phyloP scores from a whole-genome alignment of 2,329 filamentous ascomycete genomes.

The Aspergillus sp. region DNA sequence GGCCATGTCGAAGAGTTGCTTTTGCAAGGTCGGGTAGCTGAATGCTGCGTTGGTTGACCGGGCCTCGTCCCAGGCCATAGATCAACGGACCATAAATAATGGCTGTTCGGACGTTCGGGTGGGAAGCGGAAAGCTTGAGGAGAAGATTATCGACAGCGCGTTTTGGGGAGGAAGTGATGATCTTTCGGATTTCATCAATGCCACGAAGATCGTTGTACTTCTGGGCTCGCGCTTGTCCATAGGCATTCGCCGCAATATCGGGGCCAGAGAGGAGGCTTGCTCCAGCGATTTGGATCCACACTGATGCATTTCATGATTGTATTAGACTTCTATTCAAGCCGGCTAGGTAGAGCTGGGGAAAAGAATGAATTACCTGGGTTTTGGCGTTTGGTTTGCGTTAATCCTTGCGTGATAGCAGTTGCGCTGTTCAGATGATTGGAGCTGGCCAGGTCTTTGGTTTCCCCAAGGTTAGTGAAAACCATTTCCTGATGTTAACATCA shows the following conservation, averaged over 20 bases:
- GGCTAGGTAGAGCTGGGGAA: too few relatives aligned
- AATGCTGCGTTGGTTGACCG: slow-evolving; percentile 51
- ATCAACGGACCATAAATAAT: slow-evolving; percentile 66
- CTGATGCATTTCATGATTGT: neutral
- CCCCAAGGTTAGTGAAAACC: too few relatives aligned
- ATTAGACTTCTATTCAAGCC: too few relatives aligned
- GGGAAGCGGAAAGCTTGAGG: slow-evolving; percentile 44
- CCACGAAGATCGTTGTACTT: slow-evolving; percentile 39
- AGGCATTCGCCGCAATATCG: slow-evolving; percentile 33
- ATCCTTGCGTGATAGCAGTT: too few relatives aligned
- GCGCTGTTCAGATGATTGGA: too few relatives aligned
- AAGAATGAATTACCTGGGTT: too few relatives aligned
- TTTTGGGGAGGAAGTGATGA: slow-evolving; percentile 50
- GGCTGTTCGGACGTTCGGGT: slow-evolving; percentile 52
- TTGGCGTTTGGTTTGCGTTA: too few relatives aligned
- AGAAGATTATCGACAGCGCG: slow-evolving; percentile 67
- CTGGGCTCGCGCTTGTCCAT: slow-evolving; percentile 29
- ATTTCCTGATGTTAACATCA: too few relatives aligned
- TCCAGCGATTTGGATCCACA: slow-evolving; percentile 40
- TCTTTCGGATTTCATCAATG: slow-evolving; percentile 30
- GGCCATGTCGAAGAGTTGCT: slow-evolving; percentile 45
- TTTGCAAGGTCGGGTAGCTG: slow-evolving; percentile 50
- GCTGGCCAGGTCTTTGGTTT: too few relatives aligned
- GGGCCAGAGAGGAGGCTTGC: slow-evolving; percentile 34
- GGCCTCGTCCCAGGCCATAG: slow-evolving; percentile 53